Conservation (phyloP, 2,329 filamentous ascomycete species). For the Colletotrichum kahawae region DNA sequence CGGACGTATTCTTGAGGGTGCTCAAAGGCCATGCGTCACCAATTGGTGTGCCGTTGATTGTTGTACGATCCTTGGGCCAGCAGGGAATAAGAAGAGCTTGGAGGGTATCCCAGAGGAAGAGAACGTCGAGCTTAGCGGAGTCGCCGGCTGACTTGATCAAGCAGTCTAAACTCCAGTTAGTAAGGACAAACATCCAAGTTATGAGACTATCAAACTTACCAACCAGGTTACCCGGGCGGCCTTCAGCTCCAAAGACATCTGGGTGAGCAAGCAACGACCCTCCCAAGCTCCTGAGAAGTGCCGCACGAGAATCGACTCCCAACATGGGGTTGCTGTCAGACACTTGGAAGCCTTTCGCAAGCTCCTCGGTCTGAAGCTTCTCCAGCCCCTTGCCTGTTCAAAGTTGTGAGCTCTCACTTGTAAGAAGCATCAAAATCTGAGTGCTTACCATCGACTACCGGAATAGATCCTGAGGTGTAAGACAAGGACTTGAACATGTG, state of each 20-base stretch:
- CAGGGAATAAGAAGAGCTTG: conserved; percentile 51
- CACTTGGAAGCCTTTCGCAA: conserved; percentile 49
- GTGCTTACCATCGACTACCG: conserved; percentile 40
- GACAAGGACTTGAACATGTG: conserved; percentile 52
- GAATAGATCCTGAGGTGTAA: conserved; percentile 34
- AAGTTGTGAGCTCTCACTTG: background rate
- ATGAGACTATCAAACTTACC: conserved; percentile 35
- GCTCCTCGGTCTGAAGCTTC: conserved; percentile 33
- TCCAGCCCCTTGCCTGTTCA: conserved; percentile 36
- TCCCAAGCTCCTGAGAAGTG: conserved; percentile 46
- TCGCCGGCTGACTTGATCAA: conserved; percentile 34
- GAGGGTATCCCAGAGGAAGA: conserved; percentile 45
- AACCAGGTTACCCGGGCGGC: conserved; percentile 52
- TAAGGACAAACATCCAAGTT: background rate
- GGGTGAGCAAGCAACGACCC: conserved; percentile 40
- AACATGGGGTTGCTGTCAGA: conserved; percentile 48
- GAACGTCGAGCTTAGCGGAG: conserved; percentile 38
- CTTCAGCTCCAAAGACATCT: conserved; percentile 44
- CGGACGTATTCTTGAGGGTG: conserved; percentile 24
- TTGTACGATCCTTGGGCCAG: conserved; percentile 59
- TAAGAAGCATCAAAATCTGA: background rate
- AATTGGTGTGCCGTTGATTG: conserved; percentile 44
- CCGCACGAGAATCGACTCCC: conserved; percentile 46
- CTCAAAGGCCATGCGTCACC: conserved; percentile 56
- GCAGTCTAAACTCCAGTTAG: conserved; percentile 37